Percentiles rank a stretch among this genome's conserved stretches.
Evolutionary conservation across 208 protist genomes (phyloP).

Genomic region (Histomonas meleagridis): DNA sequence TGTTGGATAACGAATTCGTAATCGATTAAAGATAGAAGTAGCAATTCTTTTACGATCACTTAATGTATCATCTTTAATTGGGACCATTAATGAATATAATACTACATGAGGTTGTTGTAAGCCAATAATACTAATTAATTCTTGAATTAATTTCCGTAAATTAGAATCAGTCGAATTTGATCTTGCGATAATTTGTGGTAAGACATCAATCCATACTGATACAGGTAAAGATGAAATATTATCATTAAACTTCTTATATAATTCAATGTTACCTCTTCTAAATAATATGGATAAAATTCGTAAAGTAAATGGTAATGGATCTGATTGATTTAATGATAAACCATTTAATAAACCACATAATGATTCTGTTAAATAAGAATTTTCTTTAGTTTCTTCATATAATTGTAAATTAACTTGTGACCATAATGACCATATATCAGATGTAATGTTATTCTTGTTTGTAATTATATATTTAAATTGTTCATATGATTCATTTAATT

Average conservation of each 20-base stretch:
- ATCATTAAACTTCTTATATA: neutral
- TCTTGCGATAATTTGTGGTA: neutral
- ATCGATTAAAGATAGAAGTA: neutral
- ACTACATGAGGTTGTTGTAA: neutral
- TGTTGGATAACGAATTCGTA: neutral
- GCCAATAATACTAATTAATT: neutral
- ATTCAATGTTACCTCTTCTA: too few relatives aligned
- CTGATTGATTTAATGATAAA: neutral
- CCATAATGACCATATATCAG: neutral
- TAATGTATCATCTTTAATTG: neutral
- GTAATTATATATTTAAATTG: too few relatives aligned
- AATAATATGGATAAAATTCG: neutral
- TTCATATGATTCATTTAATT: too few relatives aligned
- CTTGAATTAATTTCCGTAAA: neutral
- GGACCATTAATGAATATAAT: neutral
- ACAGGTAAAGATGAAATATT: neutral
- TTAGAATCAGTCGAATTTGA: neutral
- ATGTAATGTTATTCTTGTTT: too few relatives aligned
- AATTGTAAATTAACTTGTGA: neutral
- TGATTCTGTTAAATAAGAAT: neutral
- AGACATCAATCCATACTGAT: neutral
- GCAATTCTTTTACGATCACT: neutral
- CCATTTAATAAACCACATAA: neutral
- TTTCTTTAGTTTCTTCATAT: neutral
- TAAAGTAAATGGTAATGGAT: neutral